A percentile compares a stretch with the other conserved stretches of the same genome.
phyloP scores from a whole-genome alignment of 2,329 filamentous ascomycete species.

The Pseudohalonectria lignicola region DNA sequence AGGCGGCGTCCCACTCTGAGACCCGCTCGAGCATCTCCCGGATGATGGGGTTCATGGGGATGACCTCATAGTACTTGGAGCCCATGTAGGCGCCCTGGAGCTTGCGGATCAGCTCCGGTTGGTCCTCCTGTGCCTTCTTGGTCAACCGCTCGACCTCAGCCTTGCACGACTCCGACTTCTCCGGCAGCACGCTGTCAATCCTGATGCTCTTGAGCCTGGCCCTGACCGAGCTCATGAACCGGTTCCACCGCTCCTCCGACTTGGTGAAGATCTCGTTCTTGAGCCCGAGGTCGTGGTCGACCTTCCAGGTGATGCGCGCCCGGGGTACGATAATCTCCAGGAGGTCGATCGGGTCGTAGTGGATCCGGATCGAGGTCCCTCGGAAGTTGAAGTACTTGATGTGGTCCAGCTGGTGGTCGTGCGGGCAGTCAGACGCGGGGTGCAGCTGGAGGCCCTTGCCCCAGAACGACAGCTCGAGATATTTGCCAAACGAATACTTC shows the following conservation, averaged over 20 bases:
- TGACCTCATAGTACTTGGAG: constrained; percentile 93
- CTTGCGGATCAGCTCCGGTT: constrained; percentile 59
- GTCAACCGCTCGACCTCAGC: constrained; percentile 69
- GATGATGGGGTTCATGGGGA: constrained; percentile 81
- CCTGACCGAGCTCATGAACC: constrained; percentile 82
- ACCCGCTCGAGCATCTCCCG: constrained; percentile 88
- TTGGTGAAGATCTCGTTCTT: constrained; percentile 85
- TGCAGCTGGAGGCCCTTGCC: constrained; percentile 69
- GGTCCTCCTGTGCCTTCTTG: constrained; percentile 75
- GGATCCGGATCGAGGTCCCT: constrained; percentile 76
- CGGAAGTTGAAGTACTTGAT: constrained; percentile 85
- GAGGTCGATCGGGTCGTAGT: constrained; percentile 86
- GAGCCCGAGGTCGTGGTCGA: constrained; percentile 81
- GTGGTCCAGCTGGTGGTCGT: constrained; percentile 88
- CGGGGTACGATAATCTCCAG: constrained; percentile 91
- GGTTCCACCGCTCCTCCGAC: constrained; percentile 70
- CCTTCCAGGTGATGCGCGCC: constrained; percentile 90
- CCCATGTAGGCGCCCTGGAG: constrained; percentile 86
- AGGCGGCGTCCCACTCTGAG: constrained; percentile 84
- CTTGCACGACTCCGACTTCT: constrained; percentile 74
- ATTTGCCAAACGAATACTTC: constrained; percentile 98
- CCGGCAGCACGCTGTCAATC: constrained; percentile 79
- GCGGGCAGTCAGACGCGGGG: constrained; percentile 62
- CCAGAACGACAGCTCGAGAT: constrained; percentile 96
- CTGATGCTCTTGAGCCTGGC: constrained; percentile 78